Evolutionary conservation across 2,329 filamentous ascomycete genomes (phyloP).

Genomic region (Dactylellina parvicollis): DNA sequence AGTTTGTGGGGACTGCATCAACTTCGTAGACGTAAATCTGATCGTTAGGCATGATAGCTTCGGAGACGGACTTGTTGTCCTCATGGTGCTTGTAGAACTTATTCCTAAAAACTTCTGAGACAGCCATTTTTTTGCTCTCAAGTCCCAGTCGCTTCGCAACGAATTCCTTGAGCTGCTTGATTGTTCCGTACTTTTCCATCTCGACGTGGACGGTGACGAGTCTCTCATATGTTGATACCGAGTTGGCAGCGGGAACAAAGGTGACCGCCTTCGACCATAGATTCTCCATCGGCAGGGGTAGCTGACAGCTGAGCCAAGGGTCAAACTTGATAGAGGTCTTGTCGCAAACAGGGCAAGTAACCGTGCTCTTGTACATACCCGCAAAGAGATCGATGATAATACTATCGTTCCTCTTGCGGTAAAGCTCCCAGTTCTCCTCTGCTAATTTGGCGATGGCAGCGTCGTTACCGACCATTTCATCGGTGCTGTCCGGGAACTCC

Average conservation of each 20-base stretch:
- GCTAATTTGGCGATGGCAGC: conserved; percentile 85
- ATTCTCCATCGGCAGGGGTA: conserved; percentile 87
- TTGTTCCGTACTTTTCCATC: conserved; percentile 77
- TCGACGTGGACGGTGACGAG: conserved; percentile 77
- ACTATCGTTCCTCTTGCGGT: conserved; percentile 90
- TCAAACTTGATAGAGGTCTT: conserved; percentile 99
- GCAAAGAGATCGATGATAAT: conserved; percentile 95
- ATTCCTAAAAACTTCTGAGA: conserved; percentile 81
- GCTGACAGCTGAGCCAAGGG: conserved; percentile 91
- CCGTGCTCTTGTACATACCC: conserved; percentile 97
- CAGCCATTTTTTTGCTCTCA: conserved; percentile 75
- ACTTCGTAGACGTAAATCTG: conserved; percentile 80
- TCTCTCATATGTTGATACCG: conserved; percentile 62
- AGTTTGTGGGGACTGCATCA: conserved; percentile 81
- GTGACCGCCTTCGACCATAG: conserved; percentile 79
- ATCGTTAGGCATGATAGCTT: conserved; percentile 73
- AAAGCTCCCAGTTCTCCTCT: conserved; percentile 88
- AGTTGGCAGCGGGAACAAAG: conserved; percentile 79
- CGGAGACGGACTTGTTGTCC: conserved; percentile 74
- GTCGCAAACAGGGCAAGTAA: conserved; percentile 87
- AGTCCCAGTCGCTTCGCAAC: conserved; percentile 75
- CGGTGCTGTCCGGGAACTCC: conserved; percentile 96
- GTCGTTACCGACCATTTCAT: conserved; percentile 88
- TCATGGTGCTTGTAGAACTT: conserved; percentile 89
- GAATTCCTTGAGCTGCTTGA: conserved; percentile 75